Evolutionary conservation across 2,329 filamentous ascomycete species (phyloP).

Genomic region (Tolypocladium ophioglossoides): DNA sequence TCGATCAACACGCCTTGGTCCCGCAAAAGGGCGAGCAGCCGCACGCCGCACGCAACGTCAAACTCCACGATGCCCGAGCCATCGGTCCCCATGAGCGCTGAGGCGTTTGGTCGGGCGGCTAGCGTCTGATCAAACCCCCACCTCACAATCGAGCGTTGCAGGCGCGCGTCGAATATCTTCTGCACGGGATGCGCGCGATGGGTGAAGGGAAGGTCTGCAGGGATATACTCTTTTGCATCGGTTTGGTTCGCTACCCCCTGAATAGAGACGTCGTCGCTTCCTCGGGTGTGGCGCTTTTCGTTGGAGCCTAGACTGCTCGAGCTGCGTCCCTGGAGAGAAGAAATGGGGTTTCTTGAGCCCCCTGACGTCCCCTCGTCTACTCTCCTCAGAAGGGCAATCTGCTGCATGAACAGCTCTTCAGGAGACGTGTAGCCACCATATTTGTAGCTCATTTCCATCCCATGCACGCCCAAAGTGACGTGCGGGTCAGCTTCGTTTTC

Average conservation of each 20-base stretch:
- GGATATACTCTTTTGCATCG: constrained; percentile 14
- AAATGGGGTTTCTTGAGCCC: neutral
- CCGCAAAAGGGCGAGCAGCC: constrained; percentile 21
- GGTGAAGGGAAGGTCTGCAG: constrained; percentile 28
- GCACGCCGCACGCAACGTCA: constrained; percentile 25
- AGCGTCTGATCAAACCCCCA: constrained; percentile 33
- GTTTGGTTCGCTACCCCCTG: neutral
- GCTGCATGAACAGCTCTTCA: neutral
- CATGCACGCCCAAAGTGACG: neutral
- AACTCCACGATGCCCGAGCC: constrained; percentile 11
- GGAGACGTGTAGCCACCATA: neutral
- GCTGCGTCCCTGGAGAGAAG: neutral
- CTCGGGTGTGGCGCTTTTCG: neutral
- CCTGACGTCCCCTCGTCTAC: neutral
- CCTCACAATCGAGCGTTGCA: constrained; percentile 30
- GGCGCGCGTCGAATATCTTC: constrained; percentile 29
- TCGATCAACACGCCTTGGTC: constrained; percentile 25
- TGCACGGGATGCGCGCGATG: constrained; percentile 35
- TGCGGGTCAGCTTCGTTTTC: neutral
- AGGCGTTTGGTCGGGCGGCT: constrained; percentile 9
- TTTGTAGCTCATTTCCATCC: neutral
- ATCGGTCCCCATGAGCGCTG: constrained; percentile 5
- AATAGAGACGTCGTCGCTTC: neutral
- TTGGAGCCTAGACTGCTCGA: neutral
- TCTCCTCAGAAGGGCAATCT: neutral